Evolutionary conservation across 345 rosid genomes (phyloP).

Genomic region (Durio zibethinus): DNA sequence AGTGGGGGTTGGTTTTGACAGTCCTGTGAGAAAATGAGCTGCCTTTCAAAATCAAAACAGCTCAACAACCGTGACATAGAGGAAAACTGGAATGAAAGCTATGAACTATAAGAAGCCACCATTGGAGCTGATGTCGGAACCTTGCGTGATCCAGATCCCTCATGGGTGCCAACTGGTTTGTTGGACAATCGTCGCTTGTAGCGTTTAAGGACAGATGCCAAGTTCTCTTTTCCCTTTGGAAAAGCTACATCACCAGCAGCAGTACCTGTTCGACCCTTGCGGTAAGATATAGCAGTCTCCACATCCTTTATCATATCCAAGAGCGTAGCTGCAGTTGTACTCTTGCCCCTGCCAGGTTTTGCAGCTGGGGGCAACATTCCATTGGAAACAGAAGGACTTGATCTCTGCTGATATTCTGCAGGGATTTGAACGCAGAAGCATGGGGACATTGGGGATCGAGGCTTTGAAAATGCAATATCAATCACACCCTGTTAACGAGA

Average conservation of each 20-base stretch:
- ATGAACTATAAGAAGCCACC: conserved; percentile 21
- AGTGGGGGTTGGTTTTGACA: neutral
- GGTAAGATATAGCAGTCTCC: conserved; percentile 76
- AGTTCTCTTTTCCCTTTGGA: conserved; percentile 89
- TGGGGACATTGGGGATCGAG: conserved; percentile 60
- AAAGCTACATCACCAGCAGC: conserved; percentile 98
- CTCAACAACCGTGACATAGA: conserved; percentile 14
- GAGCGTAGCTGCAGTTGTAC: conserved; percentile 63
- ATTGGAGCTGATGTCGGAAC: conserved; percentile 14
- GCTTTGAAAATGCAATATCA: conserved; percentile 78
- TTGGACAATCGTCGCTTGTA: conserved; percentile 79
- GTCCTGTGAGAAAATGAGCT: conserved; percentile 14
- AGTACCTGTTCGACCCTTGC: conserved; percentile 92
- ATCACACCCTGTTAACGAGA: conserved; percentile 63
- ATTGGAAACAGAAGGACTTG: conserved; percentile 53
- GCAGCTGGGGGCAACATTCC: conserved; percentile 73
- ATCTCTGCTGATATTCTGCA: conserved; percentile 42
- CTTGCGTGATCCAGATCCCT: conserved; percentile 47
- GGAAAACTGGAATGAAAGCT: conserved; percentile 4
- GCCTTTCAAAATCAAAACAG: conserved; percentile 32
- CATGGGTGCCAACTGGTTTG: conserved; percentile 38
- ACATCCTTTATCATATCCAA: conserved; percentile 86
- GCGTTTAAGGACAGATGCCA: conserved; percentile 95
- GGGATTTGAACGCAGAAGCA: conserved; percentile 88
- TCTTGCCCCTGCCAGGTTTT: conserved; percentile 72